phyloP scores from a whole-genome alignment of 805 yeast species.

The Candida orba region DNA sequence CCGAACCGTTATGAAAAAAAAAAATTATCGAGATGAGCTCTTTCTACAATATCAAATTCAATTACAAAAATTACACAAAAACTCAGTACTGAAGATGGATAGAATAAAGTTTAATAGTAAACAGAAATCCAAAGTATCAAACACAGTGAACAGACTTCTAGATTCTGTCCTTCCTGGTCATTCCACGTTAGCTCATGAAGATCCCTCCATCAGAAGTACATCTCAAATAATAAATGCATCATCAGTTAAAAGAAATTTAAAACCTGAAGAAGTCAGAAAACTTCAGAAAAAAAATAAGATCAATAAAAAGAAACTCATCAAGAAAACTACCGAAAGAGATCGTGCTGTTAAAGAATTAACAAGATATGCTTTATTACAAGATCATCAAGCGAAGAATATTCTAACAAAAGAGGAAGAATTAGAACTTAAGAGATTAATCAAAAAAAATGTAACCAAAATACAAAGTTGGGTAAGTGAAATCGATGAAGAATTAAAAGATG shows the following conservation, averaged over 20 bases:
- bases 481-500: constrained; percentile 34
- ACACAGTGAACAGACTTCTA: constrained; percentile 36
- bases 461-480: constrained; percentile 36
- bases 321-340: constrained; percentile 14
- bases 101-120: constrained; percentile 9
- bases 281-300: constrained; percentile 29
- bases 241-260: constrained; percentile 23
- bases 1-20: too few species aligned
- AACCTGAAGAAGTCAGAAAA: constrained; percentile 27
- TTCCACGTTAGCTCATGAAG: constrained; percentile 8
- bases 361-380: constrained; percentile 26
- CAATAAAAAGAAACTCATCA: constrained; percentile 22
- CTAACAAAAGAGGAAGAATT: constrained; percentile 29
- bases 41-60: not conserved
- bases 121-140: constrained; percentile 12
- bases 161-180: constrained; percentile 32
- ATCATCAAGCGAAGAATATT: constrained; percentile 25
- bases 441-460: constrained; percentile 30
- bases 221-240: constrained; percentile 34
- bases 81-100: not conserved
- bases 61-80: not conserved
- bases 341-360: constrained; percentile 26
- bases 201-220: constrained; percentile 21
- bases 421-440: constrained; percentile 28
- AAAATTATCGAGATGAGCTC: constrained; percentile 5